Conservation (phyloP, 768 basidiomycete genomes). For the Collybia sp. region DNA sequence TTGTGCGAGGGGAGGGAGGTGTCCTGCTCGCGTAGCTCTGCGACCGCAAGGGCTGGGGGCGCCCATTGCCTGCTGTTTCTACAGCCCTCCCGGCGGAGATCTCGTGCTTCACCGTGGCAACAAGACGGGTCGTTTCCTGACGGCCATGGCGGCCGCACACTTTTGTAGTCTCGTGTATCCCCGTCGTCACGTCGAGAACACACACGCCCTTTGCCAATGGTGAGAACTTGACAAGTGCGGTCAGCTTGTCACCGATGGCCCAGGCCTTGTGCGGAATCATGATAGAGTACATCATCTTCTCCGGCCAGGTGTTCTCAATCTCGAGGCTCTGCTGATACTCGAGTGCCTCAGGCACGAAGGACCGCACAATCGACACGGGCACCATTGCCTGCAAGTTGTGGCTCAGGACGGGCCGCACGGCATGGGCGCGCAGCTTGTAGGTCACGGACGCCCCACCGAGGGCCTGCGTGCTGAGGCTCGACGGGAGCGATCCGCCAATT, state of each 20-base stretch:
- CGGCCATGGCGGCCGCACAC: constrained; percentile 45
- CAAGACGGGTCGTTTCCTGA: constrained; percentile 58
- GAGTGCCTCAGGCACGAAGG: constrained; percentile 75
- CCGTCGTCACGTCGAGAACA: constrained; percentile 61
- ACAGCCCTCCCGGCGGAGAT: constrained; percentile 57
- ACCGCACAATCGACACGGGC: constrained; percentile 66
- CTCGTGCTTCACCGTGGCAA: constrained; percentile 64
- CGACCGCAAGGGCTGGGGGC: constrained; percentile 11
- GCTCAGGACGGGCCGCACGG: constrained; percentile 66
- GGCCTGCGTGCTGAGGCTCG: constrained; percentile 54
- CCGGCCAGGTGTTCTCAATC: constrained; percentile 96
- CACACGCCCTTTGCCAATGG: constrained; percentile 82
- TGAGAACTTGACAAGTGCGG: constrained; percentile 80
- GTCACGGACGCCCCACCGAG: constrained; percentile 60
- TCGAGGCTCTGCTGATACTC: constrained; percentile 97
- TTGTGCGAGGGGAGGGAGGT: constrained; percentile 5
- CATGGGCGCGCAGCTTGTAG: constrained; percentile 90
- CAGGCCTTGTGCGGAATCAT: constrained; percentile 95
- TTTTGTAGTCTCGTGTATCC: constrained; percentile 73
- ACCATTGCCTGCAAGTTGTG: constrained; percentile 53
- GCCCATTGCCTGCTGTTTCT: constrained; percentile 20
- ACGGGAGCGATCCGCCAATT: constrained; percentile 82
- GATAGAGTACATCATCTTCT: constrained; percentile 93
- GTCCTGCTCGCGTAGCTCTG: constrained; percentile 7
- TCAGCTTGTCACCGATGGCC: constrained; percentile 84